Percentiles rank a stretch among this genome's conserved stretches.
These are phyloP conservation scores for Moringa oleifera DNA, from an alignment of 345 rosid species.

Conservation along the genomic window DNA sequence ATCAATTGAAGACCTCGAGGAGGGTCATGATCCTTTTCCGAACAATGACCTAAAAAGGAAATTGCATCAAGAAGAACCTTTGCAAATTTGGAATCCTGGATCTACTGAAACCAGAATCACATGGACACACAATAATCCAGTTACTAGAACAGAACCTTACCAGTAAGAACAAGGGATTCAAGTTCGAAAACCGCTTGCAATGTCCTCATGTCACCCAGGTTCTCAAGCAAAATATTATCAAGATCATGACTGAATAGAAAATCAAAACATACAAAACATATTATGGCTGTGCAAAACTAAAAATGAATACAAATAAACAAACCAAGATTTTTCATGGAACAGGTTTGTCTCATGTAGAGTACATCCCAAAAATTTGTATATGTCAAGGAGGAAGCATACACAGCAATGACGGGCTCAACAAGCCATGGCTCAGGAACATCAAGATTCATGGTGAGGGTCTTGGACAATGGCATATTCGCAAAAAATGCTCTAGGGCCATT, in stretches of 20 bases:
- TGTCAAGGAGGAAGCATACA: slow-evolving; percentile 51
- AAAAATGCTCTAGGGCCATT: slow-evolving; percentile 95
- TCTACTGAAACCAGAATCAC: slow-evolving; percentile 2
- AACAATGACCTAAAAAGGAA: slow-evolving; percentile 71
- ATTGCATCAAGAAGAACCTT: slow-evolving; percentile 6
- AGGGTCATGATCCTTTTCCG: slow-evolving; percentile 93
- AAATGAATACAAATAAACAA: no score
- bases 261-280: slow-evolving; percentile 10
- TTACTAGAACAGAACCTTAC: slow-evolving; percentile 34
- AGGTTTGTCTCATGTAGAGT: not conserved
- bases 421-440: slow-evolving; percentile 99
- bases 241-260: slow-evolving; percentile 73
- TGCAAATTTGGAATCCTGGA: no score
- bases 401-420: slow-evolving; percentile 91
- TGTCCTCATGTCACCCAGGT: slow-evolving; percentile 93
- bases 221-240: slow-evolving; percentile 97
- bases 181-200: slow-evolving; percentile 97
- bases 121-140: not conserved
- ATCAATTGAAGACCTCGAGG: slow-evolving; percentile 99
- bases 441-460: slow-evolving; percentile 99
- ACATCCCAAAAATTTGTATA: not conserved
- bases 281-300: not conserved
- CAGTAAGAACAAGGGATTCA: slow-evolving; percentile 96
- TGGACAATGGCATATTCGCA: slow-evolving; percentile 95
- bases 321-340: no score